A percentile compares a stretch with the other conserved stretches of the same genome.
Conservation (phyloP, 139 green algal genomes). For the Micractinium conductrix region DNA sequence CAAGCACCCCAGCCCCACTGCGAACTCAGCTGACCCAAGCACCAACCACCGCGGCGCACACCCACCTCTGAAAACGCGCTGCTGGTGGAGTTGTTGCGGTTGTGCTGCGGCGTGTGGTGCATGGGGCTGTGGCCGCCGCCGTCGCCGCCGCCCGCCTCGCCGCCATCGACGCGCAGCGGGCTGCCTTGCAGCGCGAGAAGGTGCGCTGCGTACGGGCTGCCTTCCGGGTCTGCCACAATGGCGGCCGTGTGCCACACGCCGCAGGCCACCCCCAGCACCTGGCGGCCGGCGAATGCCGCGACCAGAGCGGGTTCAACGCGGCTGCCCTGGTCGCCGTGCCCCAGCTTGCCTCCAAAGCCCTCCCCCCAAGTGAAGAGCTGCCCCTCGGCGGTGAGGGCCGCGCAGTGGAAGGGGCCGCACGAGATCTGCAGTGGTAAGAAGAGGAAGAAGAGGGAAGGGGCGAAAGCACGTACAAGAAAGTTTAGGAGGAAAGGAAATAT, state of each 20-base stretch:
- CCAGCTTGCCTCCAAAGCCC: conserved; percentile 88
- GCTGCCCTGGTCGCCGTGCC: conserved; percentile 68
- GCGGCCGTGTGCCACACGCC: conserved; percentile 94
- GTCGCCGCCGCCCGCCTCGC: background rate
- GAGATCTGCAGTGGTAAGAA: conserved; percentile 63
- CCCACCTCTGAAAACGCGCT: conserved; percentile 31
- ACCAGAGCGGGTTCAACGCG: conserved; percentile 51
- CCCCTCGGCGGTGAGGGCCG: conserved; percentile 68
- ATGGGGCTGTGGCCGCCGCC: conserved; percentile 4
- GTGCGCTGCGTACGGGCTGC: background rate
- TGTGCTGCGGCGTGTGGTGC: background rate
- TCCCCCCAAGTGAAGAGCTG: conserved; percentile 94
- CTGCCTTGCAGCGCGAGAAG: background rate
- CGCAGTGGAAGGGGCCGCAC: conserved; percentile 90
- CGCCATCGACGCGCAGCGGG: background rate
- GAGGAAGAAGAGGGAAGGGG: background rate
- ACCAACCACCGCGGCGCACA: background rate
- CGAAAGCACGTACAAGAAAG: background rate
- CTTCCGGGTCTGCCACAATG: conserved; percentile 44
- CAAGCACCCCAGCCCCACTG: background rate
- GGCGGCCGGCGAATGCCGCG: conserved; percentile 49
- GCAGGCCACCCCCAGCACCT: conserved; percentile 75
- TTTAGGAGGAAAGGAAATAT: too few species aligned
- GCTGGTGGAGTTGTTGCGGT: conserved; percentile 32
- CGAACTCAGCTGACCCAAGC: too few species aligned